Conservation (phyloP, 352 stramenopile species). For the Phytopythium litorale region DNA sequence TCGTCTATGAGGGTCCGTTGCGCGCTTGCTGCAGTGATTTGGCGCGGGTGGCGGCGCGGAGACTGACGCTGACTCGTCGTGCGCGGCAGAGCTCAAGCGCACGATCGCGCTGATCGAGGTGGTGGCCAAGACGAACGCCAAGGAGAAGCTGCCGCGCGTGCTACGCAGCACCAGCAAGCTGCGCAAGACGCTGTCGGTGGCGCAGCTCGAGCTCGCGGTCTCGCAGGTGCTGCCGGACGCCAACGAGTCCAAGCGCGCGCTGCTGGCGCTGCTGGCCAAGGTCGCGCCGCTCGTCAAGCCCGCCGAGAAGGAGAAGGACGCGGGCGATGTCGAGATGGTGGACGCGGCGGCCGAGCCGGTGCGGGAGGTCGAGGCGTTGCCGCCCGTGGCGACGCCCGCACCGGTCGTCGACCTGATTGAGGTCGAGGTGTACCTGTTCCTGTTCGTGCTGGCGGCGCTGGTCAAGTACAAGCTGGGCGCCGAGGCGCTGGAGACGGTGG, state of each 20-base stretch:
- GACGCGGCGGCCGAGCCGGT: constrained; percentile 22
- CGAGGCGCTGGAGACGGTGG: constrained; percentile 49
- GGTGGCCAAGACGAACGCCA: constrained; percentile 80
- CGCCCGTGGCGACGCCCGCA: constrained; percentile 2
- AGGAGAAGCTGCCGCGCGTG: constrained; percentile 81
- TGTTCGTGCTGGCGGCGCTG: constrained; percentile 69
- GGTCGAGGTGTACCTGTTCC: constrained; percentile 82
- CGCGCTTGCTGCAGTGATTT: too few species aligned
- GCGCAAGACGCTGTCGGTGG: constrained; percentile 67
- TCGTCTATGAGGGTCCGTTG: constrained; percentile 59
- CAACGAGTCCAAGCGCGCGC: constrained; percentile 51
- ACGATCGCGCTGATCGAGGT: constrained; percentile 66
- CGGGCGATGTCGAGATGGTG: constrained; percentile 55
- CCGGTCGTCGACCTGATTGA: constrained; percentile 74
- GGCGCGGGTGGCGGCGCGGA: neutral
- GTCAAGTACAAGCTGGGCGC: constrained; percentile 63
- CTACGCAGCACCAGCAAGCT: constrained; percentile 77
- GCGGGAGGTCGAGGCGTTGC: constrained; percentile 18
- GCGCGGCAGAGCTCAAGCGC: constrained; percentile 60
- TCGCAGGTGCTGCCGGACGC: constrained; percentile 54
- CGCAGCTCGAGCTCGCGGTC: constrained; percentile 58
- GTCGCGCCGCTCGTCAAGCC: constrained; percentile 36
- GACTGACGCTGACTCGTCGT: neutral
- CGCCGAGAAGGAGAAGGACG: constrained; percentile 13
- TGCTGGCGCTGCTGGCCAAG: constrained; percentile 50